Conservation (phyloP, 2,329 filamentous ascomycete genomes). For the Ophiocordyceps sinensis region DNA sequence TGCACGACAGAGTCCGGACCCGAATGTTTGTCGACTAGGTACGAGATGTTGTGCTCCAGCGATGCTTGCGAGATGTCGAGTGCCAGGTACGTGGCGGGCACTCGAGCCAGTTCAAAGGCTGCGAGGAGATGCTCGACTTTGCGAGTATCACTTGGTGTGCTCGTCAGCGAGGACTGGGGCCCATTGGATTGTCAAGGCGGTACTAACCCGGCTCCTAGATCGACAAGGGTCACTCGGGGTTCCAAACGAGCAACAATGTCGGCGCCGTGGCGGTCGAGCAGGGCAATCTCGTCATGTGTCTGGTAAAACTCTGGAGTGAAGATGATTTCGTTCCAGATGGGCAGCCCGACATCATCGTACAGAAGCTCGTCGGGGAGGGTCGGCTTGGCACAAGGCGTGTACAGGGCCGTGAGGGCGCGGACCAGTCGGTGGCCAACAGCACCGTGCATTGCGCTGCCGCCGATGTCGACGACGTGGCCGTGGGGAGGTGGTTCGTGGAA, state of each 20-base stretch:
- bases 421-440: slow-evolving; percentile 14
- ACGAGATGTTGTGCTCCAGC: slow-evolving; percentile 18
- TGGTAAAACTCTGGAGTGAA: slow-evolving; percentile 25
- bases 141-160: slow-evolving; percentile 19
- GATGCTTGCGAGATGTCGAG: slow-evolving; percentile 25
- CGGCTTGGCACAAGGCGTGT: slow-evolving; percentile 10
- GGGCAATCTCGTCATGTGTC: slow-evolving; percentile 22
- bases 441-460: slow-evolving; percentile 18
- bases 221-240: slow-evolving; percentile 19
- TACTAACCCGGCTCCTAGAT: slow-evolving; percentile 27
- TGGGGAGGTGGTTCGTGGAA: slow-evolving; percentile 6
- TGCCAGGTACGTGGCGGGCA: slow-evolving; percentile 20
- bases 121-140: slow-evolving; percentile 24
- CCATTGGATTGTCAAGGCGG: background rate
- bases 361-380: slow-evolving; percentile 25
- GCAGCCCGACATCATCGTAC: slow-evolving; percentile 22
- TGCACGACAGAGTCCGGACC: slow-evolving; percentile 12
- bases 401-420: slow-evolving; percentile 10
- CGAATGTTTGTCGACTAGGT: slow-evolving; percentile 15
- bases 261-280: slow-evolving; percentile 20
- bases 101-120: slow-evolving; percentile 16
- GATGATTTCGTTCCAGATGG: slow-evolving; percentile 27
- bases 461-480: slow-evolving; percentile 23
- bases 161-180: background rate
- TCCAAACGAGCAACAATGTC: slow-evolving; percentile 17